Conservation (phyloP, 805 yeast genomes). For the Priceomyces carsonii region DNA sequence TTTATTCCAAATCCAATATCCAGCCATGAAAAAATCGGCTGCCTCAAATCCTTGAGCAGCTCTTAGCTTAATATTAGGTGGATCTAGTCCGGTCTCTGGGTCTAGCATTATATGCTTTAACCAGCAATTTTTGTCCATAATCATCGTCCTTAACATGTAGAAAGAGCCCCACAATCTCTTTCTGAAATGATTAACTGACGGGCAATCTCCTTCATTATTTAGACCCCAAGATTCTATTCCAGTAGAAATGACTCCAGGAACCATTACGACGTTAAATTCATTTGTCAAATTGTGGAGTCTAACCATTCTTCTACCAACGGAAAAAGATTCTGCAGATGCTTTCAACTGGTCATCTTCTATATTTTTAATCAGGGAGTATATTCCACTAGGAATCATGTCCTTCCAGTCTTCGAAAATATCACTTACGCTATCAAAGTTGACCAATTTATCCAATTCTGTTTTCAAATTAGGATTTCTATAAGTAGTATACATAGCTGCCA, state of each 20-base stretch:
- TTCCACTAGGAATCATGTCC: conserved; percentile 65
- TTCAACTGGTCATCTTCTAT: conserved; percentile 41
- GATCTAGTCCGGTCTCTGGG: conserved; percentile 90
- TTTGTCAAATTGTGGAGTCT: conserved; percentile 51
- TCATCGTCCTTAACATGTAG: conserved; percentile 91
- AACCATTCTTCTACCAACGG: conserved; percentile 72
- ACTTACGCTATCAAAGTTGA: conserved; percentile 56
- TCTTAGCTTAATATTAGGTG: conserved; percentile 74
- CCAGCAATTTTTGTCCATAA: conserved; percentile 92
- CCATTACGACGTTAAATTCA: conserved; percentile 81
- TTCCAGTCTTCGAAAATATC: conserved; percentile 72
- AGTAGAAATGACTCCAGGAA: conserved; percentile 95
- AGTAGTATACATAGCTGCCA: conserved; percentile 60
- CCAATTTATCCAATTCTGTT: conserved; percentile 50
- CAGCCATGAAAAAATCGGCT: conserved; percentile 94
- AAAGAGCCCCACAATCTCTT: conserved; percentile 96
- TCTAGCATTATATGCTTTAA: conserved; percentile 87
- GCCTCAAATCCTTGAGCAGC: conserved; percentile 97
- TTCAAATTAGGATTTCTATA: conserved; percentile 38
- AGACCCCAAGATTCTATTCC: conserved; percentile 95
- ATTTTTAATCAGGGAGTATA: conserved; percentile 61
- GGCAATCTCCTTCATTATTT: conserved; percentile 74
- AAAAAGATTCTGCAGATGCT: conserved; percentile 78
- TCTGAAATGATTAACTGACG: conserved; percentile 80
- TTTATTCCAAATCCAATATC: conserved; percentile 99